Conservation (phyloP, 768 basidiomycete genomes). For the Pulveroboletus sp. region DNA sequence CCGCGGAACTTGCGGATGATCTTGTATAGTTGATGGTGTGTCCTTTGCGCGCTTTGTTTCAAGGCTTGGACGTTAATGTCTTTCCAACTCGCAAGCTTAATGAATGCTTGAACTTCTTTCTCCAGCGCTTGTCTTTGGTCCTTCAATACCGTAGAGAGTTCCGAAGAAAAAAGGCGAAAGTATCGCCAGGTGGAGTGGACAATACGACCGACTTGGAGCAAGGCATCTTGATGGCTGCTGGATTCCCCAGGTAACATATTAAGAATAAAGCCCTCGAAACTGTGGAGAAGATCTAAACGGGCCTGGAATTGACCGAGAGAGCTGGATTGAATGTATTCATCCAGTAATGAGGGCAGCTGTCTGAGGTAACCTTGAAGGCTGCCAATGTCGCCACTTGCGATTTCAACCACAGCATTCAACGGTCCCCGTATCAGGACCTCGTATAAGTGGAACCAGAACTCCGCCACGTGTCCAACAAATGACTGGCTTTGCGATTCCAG, state of each 20-base stretch:
- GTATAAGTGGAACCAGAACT: constrained; percentile 93
- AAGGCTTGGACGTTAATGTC: constrained; percentile 94
- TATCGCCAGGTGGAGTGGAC: constrained; percentile 59
- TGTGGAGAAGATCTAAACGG: constrained; percentile 64
- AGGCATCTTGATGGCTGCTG: constrained; percentile 25
- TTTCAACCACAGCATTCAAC: constrained; percentile 44
- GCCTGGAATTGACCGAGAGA: constrained; percentile 82
- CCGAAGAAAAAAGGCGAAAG: constrained; percentile 58
- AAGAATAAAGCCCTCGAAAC: constrained; percentile 57
- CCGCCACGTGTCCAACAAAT: constrained; percentile 46
- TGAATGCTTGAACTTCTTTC: constrained; percentile 77
- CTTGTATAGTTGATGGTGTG: constrained; percentile 90
- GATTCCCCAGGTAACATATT: constrained; percentile 35
- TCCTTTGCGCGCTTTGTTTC: constrained; percentile 84
- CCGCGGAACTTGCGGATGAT: constrained; percentile 91
- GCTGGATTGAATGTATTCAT: constrained; percentile 70
- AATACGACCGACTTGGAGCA: constrained; percentile 55
- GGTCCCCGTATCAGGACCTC: constrained; percentile 70
- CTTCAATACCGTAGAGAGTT: constrained; percentile 47
- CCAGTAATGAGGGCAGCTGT: constrained; percentile 71
- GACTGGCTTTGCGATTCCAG: constrained; percentile 64
- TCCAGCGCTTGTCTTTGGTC: constrained; percentile 63
- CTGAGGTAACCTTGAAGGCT: constrained; percentile 53
- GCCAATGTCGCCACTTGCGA: constrained; percentile 28
- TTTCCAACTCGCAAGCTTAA: constrained; percentile 98